Base-by-base conservation (phyloP, 495 filamentous ascomycete genomes). In the Penicillium daleae region DNA sequence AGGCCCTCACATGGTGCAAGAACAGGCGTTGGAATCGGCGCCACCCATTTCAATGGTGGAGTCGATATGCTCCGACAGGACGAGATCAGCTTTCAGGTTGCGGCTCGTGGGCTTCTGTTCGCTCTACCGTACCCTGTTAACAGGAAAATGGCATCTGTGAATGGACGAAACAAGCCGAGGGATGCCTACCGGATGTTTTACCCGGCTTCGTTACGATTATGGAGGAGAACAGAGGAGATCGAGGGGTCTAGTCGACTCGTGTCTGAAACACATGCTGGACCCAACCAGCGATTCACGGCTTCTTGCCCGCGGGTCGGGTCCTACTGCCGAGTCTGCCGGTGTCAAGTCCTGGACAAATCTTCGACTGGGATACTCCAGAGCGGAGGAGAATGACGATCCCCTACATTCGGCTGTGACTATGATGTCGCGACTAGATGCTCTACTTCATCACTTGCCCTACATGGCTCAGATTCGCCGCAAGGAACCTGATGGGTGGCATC, bases 31-130 rank as follows among this genome's bases (percentile, higher is more conserved):
- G 77, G 80, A 13, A 80, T 81, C 53, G 80, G 68, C 64, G 74
- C 27, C 73, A 80, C 46, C 76, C 75, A 57, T 56, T 65, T 59
- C 68, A 81, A 76, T 40, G 69, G 85, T 8, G 85, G 86, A 6
- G 82, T 87, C 19, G 93, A 97, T 62, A 78, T 83, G 33, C 74
- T 98, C 2, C 87, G 94, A 26, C 93, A 97, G 72, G 92, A 97
- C 53, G 95, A 99, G 66, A 91, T 97, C 57, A 86, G 88, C 35
- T 97, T 97, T 65, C 93, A 98, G 59, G 84, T 92, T 51, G 92
- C 91, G 26, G 89, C 93, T 3, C 87, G 93, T 7, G 93, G 96
- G 2, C 70, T 97, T 35, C 74, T 96, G 1, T 92, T 96, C 68
- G 87, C 86, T 13, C 82, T 99, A 22, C 95, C 95, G 17, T 86